Conservation (phyloP, 1,139 yeast species). For the Protomyces arabidopsidicola region DNA sequence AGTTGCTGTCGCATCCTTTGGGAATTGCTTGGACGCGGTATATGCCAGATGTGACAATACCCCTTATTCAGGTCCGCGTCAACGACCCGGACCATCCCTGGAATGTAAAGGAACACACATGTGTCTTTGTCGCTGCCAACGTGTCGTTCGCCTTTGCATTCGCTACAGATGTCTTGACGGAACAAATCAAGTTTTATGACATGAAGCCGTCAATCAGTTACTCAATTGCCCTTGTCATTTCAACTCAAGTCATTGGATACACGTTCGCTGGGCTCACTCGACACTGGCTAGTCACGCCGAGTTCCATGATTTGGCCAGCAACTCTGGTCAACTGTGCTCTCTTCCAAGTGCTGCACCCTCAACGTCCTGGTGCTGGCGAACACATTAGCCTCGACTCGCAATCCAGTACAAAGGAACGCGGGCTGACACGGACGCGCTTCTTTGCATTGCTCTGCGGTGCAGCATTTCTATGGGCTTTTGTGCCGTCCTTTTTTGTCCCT, state of each 20-base stretch:
- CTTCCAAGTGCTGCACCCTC: conserved; percentile 26
- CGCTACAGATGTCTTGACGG: conserved; percentile 57
- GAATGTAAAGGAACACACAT: conserved; percentile 22
- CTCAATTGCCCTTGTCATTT: conserved; percentile 25
- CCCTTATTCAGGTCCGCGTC: neutral
- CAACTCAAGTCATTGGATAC: conserved; percentile 57
- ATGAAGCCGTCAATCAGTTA: conserved; percentile 27
- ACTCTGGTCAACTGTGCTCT: conserved; percentile 29
- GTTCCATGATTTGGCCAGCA: conserved; percentile 61
- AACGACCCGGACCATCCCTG: conserved; percentile 14
- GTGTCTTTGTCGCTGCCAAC: conserved; percentile 23
- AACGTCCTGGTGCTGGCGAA: neutral
- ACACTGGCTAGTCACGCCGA: conserved; percentile 56
- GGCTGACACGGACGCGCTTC: conserved; percentile 34
- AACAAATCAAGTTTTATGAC: conserved; percentile 47
- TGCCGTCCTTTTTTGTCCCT: conserved; percentile 52
- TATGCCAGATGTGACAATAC: conserved; percentile 44
- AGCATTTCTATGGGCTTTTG: conserved; percentile 52
- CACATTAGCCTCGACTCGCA: neutral
- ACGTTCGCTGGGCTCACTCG: conserved; percentile 61
- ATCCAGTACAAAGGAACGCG: conserved; percentile 36
- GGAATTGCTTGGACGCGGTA: conserved; percentile 45
- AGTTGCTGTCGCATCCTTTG: conserved; percentile 44
- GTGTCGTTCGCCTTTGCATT: conserved; percentile 53
- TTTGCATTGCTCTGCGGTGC: conserved; percentile 40